Conservation (phyloP, 768 basidiomycete genomes). For the Kondoa malvinella region DNA sequence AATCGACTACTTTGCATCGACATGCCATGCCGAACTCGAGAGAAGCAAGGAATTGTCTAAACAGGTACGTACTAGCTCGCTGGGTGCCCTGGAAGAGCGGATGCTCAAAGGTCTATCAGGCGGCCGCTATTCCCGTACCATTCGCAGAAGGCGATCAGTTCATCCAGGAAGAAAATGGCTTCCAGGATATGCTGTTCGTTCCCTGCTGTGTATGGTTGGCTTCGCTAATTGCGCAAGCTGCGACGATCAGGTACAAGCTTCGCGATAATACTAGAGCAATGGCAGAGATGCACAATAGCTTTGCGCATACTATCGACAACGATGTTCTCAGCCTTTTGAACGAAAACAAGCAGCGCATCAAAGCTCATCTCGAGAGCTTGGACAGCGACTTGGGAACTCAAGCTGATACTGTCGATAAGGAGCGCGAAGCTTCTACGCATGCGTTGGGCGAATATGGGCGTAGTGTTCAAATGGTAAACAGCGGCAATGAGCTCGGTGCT, state of each 20-base stretch:
- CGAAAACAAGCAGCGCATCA: not conserved
- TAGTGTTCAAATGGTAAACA: not conserved
- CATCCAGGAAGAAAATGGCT: slow-evolving; percentile 1
- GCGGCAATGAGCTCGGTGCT: not conserved
- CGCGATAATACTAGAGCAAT: not conserved
- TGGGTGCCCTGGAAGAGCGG: too few species aligned
- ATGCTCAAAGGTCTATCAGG: too few species aligned
- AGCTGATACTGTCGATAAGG: not conserved
- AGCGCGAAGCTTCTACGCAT: not conserved
- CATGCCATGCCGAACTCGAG: not conserved
- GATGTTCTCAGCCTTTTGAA: not conserved
- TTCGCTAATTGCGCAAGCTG: not conserved
- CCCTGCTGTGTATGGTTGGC: not conserved
- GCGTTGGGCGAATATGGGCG: not conserved
- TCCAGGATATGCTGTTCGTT: not conserved
- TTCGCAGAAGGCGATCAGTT: not conserved
- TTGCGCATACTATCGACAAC: not conserved
- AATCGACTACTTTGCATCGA: not conserved
- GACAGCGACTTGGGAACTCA: not conserved
- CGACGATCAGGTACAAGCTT: not conserved
- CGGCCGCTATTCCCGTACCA: not conserved
- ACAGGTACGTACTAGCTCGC: too few species aligned
- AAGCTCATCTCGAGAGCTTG: not conserved
- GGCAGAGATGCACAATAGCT: not conserved
- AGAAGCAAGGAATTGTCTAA: not conserved